These are phyloP conservation scores for Penstemon davidsonii DNA, from an alignment of 257 asterid species.

Conservation along the genomic window DNA sequence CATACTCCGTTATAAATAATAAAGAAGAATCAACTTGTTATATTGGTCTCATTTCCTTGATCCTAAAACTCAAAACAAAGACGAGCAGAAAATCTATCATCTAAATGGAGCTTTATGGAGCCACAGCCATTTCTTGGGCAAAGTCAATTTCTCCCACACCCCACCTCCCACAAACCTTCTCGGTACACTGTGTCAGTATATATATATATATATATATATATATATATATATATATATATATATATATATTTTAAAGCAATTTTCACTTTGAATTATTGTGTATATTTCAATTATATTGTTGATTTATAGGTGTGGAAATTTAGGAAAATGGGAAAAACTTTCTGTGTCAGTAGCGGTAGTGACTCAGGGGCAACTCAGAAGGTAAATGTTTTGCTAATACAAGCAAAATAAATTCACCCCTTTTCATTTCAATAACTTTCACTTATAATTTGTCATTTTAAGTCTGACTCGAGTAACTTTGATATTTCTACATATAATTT, in stretches of 20 bases:
- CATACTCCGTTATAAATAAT: not conserved
- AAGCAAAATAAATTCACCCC: not conserved
- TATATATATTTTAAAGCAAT: not conserved
- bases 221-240: not conserved
- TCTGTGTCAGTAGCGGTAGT: conserved; percentile 38
- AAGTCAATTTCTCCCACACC: conserved; percentile 48
- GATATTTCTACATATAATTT: not conserved
- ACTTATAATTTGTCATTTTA: not conserved
- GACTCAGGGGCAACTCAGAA: conserved; percentile 41
- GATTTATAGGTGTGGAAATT: conserved; percentile 40
- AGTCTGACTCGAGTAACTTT: too few species aligned
- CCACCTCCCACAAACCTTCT: conserved; percentile 36
- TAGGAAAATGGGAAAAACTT: conserved; percentile 34
- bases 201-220: conserved; percentile 27
- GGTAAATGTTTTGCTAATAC: conserved; percentile 31
- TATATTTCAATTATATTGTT: not conserved
- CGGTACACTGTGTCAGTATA: conserved; percentile 32
- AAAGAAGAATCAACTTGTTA: not conserved
- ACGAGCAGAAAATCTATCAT: not conserved
- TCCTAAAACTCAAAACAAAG: not conserved
- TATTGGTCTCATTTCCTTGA: conserved; percentile 1
- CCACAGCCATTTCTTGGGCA: conserved; percentile 56
- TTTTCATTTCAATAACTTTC: not conserved
- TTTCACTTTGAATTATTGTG: conserved; percentile 19
- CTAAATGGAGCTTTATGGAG: conserved; percentile 56